A percentile compares a stretch with the other conserved stretches of the same genome.
These are phyloP conservation scores for Apophysomyces sp. DNA, from an alignment of 371 early-diverging fungal genomes.

Conservation along the genomic window DNA sequence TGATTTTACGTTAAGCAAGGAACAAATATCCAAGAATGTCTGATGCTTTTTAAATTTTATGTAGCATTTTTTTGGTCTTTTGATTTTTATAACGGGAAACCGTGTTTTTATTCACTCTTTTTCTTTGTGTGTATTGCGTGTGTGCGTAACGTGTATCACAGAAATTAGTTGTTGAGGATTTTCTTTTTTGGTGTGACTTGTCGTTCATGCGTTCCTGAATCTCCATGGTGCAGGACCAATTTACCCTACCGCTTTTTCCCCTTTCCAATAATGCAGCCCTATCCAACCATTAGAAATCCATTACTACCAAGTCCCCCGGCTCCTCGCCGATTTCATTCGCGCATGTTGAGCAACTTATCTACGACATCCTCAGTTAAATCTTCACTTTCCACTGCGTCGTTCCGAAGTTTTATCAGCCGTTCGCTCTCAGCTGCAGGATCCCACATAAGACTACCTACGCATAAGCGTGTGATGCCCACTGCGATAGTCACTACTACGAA, in stretches of 20 bases:
- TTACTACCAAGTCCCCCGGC: constrained; percentile 1
- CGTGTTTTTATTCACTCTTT: too few relatives aligned
- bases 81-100: too few relatives aligned
- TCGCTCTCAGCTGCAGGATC: constrained; percentile 13
- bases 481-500: neutral
- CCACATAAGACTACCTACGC: constrained; percentile 9
- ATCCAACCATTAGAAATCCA: constrained; percentile 6
- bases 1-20: too few relatives aligned
- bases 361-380: neutral
- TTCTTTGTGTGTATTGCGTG: too few relatives aligned
- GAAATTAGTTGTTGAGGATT: too few relatives aligned
- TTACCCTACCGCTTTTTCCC: neutral
- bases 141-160: too few relatives aligned
- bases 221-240: neutral
- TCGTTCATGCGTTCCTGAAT: neutral
- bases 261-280: neutral
- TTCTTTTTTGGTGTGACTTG: neutral
- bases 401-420: constrained; percentile 10
- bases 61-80: too few relatives aligned
- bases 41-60: too few relatives aligned
- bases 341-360: neutral
- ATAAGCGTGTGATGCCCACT: neutral
- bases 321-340: neutral
- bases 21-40: too few relatives aligned
- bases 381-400: neutral